Evolutionary conservation across 1,284 basidiomycete species (phyloP), one percentile per base, ranked within the genome.

Genomic region (Heterobasidion irregulare): DNA sequence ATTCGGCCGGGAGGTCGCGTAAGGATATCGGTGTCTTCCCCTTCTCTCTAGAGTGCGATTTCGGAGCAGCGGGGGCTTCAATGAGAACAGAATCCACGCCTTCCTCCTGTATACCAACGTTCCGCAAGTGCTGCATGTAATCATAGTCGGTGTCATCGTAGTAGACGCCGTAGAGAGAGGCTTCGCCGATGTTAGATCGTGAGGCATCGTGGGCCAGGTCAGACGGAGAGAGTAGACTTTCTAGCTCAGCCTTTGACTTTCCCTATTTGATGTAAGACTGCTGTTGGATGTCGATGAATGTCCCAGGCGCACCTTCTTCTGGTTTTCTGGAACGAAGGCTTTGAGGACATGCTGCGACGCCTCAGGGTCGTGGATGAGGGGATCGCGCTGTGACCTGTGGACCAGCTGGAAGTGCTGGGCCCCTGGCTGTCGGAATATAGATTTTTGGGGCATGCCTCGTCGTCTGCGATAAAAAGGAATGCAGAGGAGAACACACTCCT

Each of bases 121-220:
- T 66, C 19, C 90, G 85, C 41, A 99, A 78, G 72, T 99, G 97
- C 71, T 96, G 89, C 92, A 98, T 96, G 75, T 99, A 99, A 70
- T 99, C 92, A 75, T 99, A 99, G 56, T 92, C 82, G n/a, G 92
- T 92, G 66, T 99, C 96, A 72, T 99, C 95, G 74, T 84, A 99
- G 72, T 94, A 94, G 65, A 99, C 76, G 9, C 94, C 96, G 69
- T 98, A 97, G 26, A 84, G 68, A 4, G 92, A 78, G 0, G 97
- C 97, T 74, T 99, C 92, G 56, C 95, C 97, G 58, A 85, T 71
- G 57, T 83, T 84, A 18, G 72, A 61, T 55, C 72, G 70, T 15
- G 62, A 61, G 52, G 68, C 65, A 54, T 79, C 78, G 46, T 74
- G 71, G 38, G 72, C 74, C 51, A 84, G 72, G n/a, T 86, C 83